Conservation (phyloP, 768 basidiomycete species). For the Boletus rufocinnamomeus region DNA sequence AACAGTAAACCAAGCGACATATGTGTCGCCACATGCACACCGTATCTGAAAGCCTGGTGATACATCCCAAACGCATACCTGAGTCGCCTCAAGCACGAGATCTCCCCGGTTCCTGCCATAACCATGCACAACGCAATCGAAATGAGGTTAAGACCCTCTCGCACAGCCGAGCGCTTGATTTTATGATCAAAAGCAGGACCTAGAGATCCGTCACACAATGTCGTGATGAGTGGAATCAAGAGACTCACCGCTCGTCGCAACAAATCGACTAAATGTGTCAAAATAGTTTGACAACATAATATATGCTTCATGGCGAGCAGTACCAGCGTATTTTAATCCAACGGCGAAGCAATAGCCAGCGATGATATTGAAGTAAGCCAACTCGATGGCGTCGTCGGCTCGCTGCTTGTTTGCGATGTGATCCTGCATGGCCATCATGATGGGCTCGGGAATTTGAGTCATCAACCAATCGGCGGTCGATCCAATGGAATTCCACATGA, state of each 20-base stretch:
- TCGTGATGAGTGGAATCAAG: neutral
- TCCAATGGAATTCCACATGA: conserved; percentile 82
- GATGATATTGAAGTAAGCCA: conserved; percentile 90
- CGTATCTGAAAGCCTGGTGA: conserved; percentile 75
- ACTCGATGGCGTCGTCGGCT: conserved; percentile 72
- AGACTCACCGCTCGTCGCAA: conserved; percentile 64
- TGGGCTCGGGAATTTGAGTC: conserved; percentile 67
- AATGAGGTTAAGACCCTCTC: conserved; percentile 87
- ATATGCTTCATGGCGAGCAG: conserved; percentile 89
- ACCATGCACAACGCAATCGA: conserved; percentile 87
- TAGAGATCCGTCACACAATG: conserved; percentile 30
- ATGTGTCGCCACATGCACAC: conserved; percentile 87
- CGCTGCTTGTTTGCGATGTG: conserved; percentile 45
- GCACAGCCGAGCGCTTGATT: conserved; percentile 83
- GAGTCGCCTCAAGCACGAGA: conserved; percentile 83
- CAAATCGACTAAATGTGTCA: conserved; percentile 73
- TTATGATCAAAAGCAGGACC: conserved; percentile 83
- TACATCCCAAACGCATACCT: conserved; percentile 90
- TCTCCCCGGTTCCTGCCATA: conserved; percentile 97
- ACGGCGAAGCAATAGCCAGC: conserved; percentile 91
- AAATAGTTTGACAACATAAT: conserved; percentile 77
- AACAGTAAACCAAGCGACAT: conserved; percentile 90
- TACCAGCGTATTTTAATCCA: conserved; percentile 92
- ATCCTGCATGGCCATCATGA: conserved; percentile 60
- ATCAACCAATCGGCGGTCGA: conserved; percentile 75